phyloP scores from a whole-genome alignment of 495 filamentous ascomycete genomes.

The Opeltia flavorubescens region DNA sequence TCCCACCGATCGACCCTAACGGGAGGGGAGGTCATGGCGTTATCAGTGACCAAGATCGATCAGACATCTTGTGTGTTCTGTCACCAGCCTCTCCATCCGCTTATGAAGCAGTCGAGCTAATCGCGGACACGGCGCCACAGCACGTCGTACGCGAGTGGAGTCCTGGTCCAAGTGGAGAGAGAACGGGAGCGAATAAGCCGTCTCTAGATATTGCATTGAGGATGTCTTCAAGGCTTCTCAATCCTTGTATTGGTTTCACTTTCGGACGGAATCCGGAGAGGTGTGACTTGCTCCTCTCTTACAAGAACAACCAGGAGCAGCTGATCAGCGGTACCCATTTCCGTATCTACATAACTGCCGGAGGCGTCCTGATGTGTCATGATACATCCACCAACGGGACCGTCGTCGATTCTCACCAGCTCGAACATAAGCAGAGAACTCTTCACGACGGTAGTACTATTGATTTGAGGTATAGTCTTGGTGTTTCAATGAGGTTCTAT shows the following conservation, averaged over 20 bases:
- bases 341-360: conserved; percentile 69
- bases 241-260: conserved; percentile 53
- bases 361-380: conserved; percentile 75
- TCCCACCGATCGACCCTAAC: conserved; percentile 67
- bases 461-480: conserved; percentile 35
- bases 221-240: conserved; percentile 54
- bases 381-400: conserved; percentile 91
- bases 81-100: conserved; percentile 64
- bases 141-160: conserved; percentile 34
- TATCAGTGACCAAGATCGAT: conserved; percentile 61
- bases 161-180: not conserved
- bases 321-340: conserved; percentile 82
- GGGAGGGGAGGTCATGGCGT: conserved; percentile 60
- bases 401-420: conserved; percentile 53
- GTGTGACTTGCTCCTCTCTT: conserved; percentile 58
- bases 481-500: conserved; percentile 54
- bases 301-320: conserved; percentile 32
- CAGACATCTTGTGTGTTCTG: conserved; percentile 81
- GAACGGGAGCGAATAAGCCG: conserved; percentile 9
- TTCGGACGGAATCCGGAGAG: conserved; percentile 64
- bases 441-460: conserved; percentile 61
- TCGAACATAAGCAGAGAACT: conserved; percentile 42
- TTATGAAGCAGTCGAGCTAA: conserved; percentile 44
- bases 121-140: conserved; percentile 35
- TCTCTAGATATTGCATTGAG: conserved; percentile 67